Evolutionary conservation across 306 rosid species (phyloP), one percentile per base, ranked within the genome.

Genomic region (Acacia acuminata): DNA sequence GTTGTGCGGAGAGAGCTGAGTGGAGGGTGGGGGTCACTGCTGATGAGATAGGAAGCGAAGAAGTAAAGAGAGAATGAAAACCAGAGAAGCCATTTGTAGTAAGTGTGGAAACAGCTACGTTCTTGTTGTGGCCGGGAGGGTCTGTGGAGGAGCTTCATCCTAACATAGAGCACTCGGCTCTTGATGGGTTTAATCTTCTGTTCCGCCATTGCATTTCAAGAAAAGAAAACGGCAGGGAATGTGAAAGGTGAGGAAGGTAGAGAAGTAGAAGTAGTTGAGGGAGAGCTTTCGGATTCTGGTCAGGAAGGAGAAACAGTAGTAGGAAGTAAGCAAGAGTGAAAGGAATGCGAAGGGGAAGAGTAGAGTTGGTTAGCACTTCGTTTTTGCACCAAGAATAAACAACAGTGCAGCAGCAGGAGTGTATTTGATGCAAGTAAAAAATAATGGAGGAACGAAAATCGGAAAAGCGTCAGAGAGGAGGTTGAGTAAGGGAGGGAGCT

Each of bases 11-110:
- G 71, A 60, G 83, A 43, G 70, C 77, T 34, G 3, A 75, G 76
- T 43, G 78, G 77, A 68, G 38, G 19, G 3, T 51, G 75, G 32
- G 69, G 68, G 47, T 82, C 80, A 42, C 82, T 86, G 71, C 84
- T 86, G 61, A 96, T 86, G 88, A 94, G 91, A 63, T 88, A 94
- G 19, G 97, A 92, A 71, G 88, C 75, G 83, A 92, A 91, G 84
- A 94, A 92, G 78, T 96, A 96, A 20, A 96, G 83, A 7, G 95
- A 83, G 2, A 96, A 88, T 27, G 95, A 92, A 36, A 91, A 77
- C 95, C 98, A 96, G 16, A 96, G 93, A n/a, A 96, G 38, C 88
- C 89, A 92, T 89, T 94, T 96, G 91, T 85, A 92, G 48, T 92
- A 87, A 78, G 64, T 88, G 76, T 79, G 83, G 38, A 92, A 87